Base-by-base conservation (phyloP, 805 yeast species). In the Kodamaea laetipori region DNA sequence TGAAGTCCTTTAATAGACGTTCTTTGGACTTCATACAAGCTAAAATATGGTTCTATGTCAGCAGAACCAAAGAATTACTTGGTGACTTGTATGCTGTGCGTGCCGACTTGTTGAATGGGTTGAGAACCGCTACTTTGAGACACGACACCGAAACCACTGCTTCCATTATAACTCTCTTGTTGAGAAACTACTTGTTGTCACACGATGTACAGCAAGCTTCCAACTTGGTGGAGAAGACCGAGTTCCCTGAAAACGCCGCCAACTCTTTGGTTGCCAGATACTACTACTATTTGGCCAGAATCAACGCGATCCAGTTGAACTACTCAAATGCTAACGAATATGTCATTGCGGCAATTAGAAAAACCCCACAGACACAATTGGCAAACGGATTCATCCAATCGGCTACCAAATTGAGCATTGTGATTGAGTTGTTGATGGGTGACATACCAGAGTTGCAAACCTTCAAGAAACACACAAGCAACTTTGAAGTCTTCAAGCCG, bases 131-230 rank as follows among this genome's bases (percentile, higher is more conserved):
- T 3, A 82, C 96, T 13, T 76, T 94, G 52, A 84, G 96, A 56
- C 97, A 92, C 59, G 97, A 94, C 62, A 77, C 78, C 45, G 99
- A 94, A 66, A 89, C 97, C 0, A 86, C 86, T 46, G 97, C 96
- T 4, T 81, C 88, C 51, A 72, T 90, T 43, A 84, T 89, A 44
- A 89, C 96, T n/a, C 73, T 90, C 51, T 75, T 92, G 50, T 72
- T 94, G 60, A 84, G 98, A 66, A 82, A 82, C 60, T 90, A 86
- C 59, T 69, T 90, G 51, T 66, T 81, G 39, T 69, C 82, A 12
- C 90, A 92, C 63, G 95, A 90, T 55, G 81, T 90, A 39, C 80
- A 82, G 49, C 90, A 86, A 61, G 98, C 98, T 0, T 81, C 86
- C 37, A 92, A 89, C 63, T 80, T 94, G 58, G 86, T 92, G 26